Conservation (phyloP, 164 flowering plant species). For the Malania oleifera region DNA sequence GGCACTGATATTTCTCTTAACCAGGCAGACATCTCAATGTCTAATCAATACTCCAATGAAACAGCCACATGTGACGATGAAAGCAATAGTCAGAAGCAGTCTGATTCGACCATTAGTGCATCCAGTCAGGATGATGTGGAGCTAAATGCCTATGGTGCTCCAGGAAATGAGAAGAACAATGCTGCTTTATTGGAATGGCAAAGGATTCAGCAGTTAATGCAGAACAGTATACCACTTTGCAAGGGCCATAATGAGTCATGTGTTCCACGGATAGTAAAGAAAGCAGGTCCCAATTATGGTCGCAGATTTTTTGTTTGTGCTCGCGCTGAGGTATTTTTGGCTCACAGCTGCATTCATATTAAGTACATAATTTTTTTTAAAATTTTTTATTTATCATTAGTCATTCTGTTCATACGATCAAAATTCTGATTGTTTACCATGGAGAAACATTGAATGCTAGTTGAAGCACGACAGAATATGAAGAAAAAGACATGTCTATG, state of each 20-base stretch:
- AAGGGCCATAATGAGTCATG: constrained; percentile 88
- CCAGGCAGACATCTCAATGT: constrained; percentile 19
- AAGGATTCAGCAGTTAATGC: constrained; percentile 84
- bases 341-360: neutral
- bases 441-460: too few species aligned
- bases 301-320: constrained; percentile 87
- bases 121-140: constrained; percentile 26
- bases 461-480: too few species aligned
- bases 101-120: constrained; percentile 9
- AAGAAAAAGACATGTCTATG: too few species aligned
- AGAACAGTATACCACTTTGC: constrained; percentile 83
- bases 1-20: constrained; percentile 11
- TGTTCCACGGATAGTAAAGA: constrained; percentile 82
- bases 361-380: neutral
- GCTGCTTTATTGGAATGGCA: constrained; percentile 77
- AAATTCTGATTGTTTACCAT: too few species aligned
- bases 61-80: constrained; percentile 12
- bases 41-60: constrained; percentile 16
- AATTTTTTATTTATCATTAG: too few species aligned
- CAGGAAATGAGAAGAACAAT: constrained; percentile 38
- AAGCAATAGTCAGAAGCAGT: constrained; percentile 8
- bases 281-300: constrained; percentile 78
- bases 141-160: constrained; percentile 11
- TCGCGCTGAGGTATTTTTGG: constrained; percentile 78
- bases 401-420: too few species aligned